These are phyloP conservation scores for Trapa bicornis DNA, from an alignment of 345 rosid species.

Conservation along the genomic window DNA sequence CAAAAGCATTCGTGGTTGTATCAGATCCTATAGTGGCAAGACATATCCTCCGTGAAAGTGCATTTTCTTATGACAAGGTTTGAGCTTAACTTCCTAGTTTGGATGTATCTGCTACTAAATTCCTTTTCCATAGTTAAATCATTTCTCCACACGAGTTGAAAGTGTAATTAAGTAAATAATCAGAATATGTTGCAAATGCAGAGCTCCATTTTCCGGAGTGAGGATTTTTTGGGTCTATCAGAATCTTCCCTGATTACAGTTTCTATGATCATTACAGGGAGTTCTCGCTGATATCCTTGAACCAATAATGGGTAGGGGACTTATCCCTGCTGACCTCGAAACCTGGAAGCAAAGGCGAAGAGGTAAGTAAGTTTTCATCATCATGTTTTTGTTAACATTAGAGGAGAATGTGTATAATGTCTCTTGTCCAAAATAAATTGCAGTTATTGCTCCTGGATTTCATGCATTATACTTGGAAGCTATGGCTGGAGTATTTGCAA, in stretches of 20 bases:
- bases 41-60: constrained; percentile 73
- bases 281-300: constrained; percentile 95
- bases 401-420: not conserved
- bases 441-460: constrained; percentile 91
- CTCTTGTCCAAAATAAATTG: constrained; percentile 10
- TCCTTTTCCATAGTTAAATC: not conserved
- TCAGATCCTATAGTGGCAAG: constrained; percentile 86
- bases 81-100: not conserved
- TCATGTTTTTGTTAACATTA: not conserved
- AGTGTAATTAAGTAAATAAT: not conserved
- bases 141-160: not conserved
- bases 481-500: constrained; percentile 65
- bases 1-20: constrained; percentile 90
- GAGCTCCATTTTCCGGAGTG: not conserved
- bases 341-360: constrained; percentile 95
- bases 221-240: not conserved
- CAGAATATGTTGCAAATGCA: not conserved
- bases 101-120: not conserved
- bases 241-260: not conserved
- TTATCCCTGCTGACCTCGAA: constrained; percentile 88
- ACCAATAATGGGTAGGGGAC: constrained; percentile 97
- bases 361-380: constrained; percentile 30
- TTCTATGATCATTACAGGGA: constrained; percentile 33
- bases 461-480: constrained; percentile 77
- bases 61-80: constrained; percentile 91